Percentiles rank a stretch among this genome's conserved stretches.
Conservation (phyloP, 371 early-diverging fungal genomes). For the Dinochytrium kinnereticum region DNA sequence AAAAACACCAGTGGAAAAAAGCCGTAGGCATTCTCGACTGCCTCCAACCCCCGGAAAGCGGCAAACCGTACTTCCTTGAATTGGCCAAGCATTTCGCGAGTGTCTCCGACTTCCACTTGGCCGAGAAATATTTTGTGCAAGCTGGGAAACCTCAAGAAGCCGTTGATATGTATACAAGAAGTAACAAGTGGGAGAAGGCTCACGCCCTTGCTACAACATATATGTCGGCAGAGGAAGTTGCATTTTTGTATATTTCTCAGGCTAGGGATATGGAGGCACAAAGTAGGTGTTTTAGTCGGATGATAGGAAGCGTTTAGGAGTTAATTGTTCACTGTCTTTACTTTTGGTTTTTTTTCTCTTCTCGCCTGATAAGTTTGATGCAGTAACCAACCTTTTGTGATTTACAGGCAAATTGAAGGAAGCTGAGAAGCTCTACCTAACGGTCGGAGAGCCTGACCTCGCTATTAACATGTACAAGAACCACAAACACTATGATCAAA, state of each 20-base stretch:
- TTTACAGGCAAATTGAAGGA: slow-evolving; percentile 54
- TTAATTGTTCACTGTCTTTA: too few relatives aligned
- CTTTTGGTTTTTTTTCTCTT: too few relatives aligned
- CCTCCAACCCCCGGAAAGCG: slow-evolving; percentile 52
- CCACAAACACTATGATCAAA: slow-evolving; percentile 61
- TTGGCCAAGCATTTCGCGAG: slow-evolving; percentile 57
- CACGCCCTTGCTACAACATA: slow-evolving; percentile 56
- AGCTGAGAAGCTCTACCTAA: slow-evolving; percentile 62
- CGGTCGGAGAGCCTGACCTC: slow-evolving; percentile 59
- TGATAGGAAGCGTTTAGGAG: too few relatives aligned
- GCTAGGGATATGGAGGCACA: slow-evolving; percentile 59
- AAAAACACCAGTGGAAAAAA: slow-evolving; percentile 69
- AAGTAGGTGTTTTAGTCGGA: slow-evolving; percentile 41
- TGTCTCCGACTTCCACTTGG: slow-evolving; percentile 43
- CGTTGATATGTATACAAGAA: slow-evolving; percentile 60
- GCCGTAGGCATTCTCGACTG: slow-evolving; percentile 60
- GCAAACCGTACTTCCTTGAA: slow-evolving; percentile 48
- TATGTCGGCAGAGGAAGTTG: slow-evolving; percentile 58
- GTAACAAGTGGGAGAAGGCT: slow-evolving; percentile 61
- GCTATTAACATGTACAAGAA: slow-evolving; percentile 70
- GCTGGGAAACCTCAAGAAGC: slow-evolving; percentile 59
- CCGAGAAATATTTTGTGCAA: slow-evolving; percentile 59
- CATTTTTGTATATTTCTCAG: slow-evolving; percentile 54
- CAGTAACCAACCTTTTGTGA: neutral
- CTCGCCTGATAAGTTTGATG: too few relatives aligned